These are phyloP conservation scores for Neonectria hederae DNA, from an alignment of 2,329 filamentous ascomycete species.

Conservation along the genomic window DNA sequence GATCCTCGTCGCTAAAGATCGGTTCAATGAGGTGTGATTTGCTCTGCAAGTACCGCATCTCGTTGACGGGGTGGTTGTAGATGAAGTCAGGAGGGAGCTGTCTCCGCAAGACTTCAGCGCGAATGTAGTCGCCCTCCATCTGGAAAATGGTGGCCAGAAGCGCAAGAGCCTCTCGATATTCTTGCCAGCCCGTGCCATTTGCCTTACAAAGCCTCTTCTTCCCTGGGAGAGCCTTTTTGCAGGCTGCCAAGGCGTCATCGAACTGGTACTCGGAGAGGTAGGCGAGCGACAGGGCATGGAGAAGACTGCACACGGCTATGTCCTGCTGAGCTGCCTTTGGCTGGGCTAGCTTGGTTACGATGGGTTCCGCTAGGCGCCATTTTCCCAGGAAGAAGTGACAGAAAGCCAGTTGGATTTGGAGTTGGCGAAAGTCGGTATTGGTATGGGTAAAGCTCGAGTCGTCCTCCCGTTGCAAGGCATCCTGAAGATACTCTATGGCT, in stretches of 20 bases:
- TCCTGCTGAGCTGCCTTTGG: neutral
- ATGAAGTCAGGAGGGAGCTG: constrained; percentile 22
- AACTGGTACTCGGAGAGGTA: constrained; percentile 35
- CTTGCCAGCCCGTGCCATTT: constrained; percentile 10
- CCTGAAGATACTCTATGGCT: constrained; percentile 35
- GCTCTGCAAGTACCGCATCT: constrained; percentile 6
- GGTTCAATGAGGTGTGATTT: constrained; percentile 5
- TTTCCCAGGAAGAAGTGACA: constrained; percentile 37
- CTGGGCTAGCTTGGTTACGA: neutral
- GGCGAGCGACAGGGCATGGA: constrained; percentile 10
- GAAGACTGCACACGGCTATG: constrained; percentile 5
- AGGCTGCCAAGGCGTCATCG: constrained; percentile 35
- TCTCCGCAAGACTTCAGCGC: constrained; percentile 36
- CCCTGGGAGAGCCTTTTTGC: constrained; percentile 32
- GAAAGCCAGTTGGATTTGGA: constrained; percentile 35
- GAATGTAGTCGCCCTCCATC: constrained; percentile 35
- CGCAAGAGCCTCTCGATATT: constrained; percentile 35
- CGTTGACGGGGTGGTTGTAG: constrained; percentile 4
- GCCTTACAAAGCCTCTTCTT: constrained; percentile 36
- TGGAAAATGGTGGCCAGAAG: constrained; percentile 39
- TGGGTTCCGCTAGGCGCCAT: constrained; percentile 32
- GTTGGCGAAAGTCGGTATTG: constrained; percentile 13
- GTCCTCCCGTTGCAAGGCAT: constrained; percentile 23
- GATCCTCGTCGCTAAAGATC: neutral
- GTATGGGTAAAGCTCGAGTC: neutral